A percentile compares a stretch with the other conserved stretches of the same genome.
Evolutionary conservation across 2,329 filamentous ascomycete genomes (phyloP).

Genomic region (Epicoccum nigrum): DNA sequence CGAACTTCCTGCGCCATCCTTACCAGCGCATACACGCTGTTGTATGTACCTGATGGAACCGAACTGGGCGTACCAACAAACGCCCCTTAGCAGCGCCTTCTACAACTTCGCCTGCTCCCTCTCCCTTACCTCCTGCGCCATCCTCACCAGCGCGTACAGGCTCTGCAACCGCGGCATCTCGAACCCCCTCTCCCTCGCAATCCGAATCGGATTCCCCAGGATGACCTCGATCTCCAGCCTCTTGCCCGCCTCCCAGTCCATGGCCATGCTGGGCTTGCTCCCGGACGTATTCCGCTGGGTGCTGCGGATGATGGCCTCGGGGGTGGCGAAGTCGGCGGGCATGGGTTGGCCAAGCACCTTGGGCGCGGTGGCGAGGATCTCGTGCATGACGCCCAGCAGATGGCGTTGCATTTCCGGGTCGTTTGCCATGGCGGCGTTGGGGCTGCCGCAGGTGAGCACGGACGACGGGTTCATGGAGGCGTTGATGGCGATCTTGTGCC

Average conservation of each 20-base stretch:
- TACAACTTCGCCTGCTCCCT: constrained; percentile 26
- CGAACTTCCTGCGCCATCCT: too few species aligned
- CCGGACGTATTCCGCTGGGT: constrained; percentile 67
- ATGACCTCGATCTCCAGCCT: constrained; percentile 76
- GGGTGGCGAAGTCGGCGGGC: constrained; percentile 64
- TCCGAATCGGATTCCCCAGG: constrained; percentile 71
- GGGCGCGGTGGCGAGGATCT: constrained; percentile 69
- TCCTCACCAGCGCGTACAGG: constrained; percentile 69
- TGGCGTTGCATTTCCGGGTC: constrained; percentile 69
- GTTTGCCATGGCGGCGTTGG: constrained; percentile 69
- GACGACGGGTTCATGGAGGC: constrained; percentile 76
- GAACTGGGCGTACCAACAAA: too few species aligned
- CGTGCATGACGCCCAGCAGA: constrained; percentile 70
- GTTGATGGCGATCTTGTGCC: constrained; percentile 81
- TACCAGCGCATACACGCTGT: not conserved
- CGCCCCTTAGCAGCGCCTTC: not conserved
- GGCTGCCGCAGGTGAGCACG: constrained; percentile 67
- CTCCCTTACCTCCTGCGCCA: constrained; percentile 63
- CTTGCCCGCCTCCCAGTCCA: constrained; percentile 71
- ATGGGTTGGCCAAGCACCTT: constrained; percentile 67
- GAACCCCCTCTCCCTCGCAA: constrained; percentile 66
- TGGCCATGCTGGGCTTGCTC: constrained; percentile 67
- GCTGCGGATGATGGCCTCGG: constrained; percentile 67
- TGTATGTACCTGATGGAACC: too few species aligned
- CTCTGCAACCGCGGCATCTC: constrained; percentile 71